phyloP scores from a whole-genome alignment of 768 basidiomycete genomes.

The Agaricus blazei region DNA sequence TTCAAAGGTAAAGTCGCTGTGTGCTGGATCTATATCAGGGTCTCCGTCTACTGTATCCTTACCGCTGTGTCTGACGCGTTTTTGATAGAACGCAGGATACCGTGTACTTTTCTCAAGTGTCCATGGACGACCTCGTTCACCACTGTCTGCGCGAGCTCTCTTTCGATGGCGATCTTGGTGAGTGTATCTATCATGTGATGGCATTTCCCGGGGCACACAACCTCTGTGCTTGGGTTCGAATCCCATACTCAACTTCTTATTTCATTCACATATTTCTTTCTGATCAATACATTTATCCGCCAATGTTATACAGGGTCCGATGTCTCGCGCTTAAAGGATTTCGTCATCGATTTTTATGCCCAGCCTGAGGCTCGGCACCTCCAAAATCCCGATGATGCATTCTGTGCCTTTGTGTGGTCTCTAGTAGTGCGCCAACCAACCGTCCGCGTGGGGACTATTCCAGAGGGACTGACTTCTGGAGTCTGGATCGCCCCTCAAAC shows the following conservation, averaged over 20 bases:
- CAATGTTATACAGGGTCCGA: conserved; percentile 54
- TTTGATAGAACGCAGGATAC: neutral
- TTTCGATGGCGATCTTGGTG: conserved; percentile 88
- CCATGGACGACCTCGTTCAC: conserved; percentile 82
- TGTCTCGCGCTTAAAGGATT: conserved; percentile 64
- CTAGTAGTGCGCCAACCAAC: conserved; percentile 71
- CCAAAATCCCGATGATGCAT: conserved; percentile 70
- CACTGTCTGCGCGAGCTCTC: conserved; percentile 83
- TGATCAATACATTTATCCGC: neutral
- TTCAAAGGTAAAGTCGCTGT: neutral
- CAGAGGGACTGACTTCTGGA: conserved; percentile 52
- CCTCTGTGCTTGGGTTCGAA: conserved; percentile 36
- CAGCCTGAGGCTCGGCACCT: conserved; percentile 29
- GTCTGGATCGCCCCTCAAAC: conserved; percentile 77
- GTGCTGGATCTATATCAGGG: neutral
- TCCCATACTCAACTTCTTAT: conserved; percentile 25
- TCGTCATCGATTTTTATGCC: conserved; percentile 62
- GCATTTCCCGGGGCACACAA: neutral
- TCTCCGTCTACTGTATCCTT: neutral
- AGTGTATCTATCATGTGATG: conserved; percentile 36
- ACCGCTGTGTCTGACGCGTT: neutral
- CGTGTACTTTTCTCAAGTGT: neutral
- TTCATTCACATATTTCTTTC: neutral
- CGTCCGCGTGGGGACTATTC: conserved; percentile 68
- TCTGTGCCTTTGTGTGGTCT: conserved; percentile 80